A percentile compares a stretch with the other conserved stretches of the same genome.
Conservation (phyloP, 768 basidiomycete species). For the Rhodotorula taiwanensis region DNA sequence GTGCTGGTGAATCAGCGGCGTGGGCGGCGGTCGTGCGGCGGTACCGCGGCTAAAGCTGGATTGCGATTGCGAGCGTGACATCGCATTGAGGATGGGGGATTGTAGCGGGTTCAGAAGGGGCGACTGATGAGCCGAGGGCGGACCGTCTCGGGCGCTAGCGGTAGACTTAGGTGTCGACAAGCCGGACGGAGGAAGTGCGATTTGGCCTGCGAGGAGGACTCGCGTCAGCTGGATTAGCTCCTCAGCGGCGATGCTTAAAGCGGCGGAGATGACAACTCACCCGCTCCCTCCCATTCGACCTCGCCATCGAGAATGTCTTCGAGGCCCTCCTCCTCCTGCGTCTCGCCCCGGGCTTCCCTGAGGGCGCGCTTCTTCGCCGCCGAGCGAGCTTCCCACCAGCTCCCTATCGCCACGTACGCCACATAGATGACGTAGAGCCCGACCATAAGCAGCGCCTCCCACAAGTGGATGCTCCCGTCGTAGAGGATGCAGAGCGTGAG, state of each 20-base stretch:
- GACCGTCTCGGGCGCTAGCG: too few relatives aligned
- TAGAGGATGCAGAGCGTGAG: slow-evolving; percentile 68
- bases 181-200: slow-evolving; percentile 8
- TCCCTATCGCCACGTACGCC: slow-evolving; percentile 61
- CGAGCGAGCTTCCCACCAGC: slow-evolving; percentile 61
- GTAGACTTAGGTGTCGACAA: slow-evolving; percentile 11
- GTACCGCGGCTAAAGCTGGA: background rate
- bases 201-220: background rate
- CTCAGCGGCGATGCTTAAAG: too few relatives aligned
- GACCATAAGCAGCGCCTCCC: slow-evolving; percentile 69
- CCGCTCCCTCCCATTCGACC: slow-evolving; percentile 13
- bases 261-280: too few relatives aligned
- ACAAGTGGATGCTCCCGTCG: slow-evolving; percentile 63
- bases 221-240: too few relatives aligned
- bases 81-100: background rate
- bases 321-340: slow-evolving; percentile 47
- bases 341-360: slow-evolving; percentile 46
- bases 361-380: slow-evolving; percentile 58
- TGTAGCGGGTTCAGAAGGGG: background rate
- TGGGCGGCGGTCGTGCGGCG: slow-evolving; percentile 47
- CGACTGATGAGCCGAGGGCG: slow-evolving; percentile 4
- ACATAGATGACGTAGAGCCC: slow-evolving; percentile 73
- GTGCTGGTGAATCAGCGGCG: slow-evolving; percentile 51
- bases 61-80: background rate
- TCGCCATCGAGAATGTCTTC: slow-evolving; percentile 34